phyloP scores from a whole-genome alignment of 768 basidiomycete genomes.

The Termitomyces sp. region DNA sequence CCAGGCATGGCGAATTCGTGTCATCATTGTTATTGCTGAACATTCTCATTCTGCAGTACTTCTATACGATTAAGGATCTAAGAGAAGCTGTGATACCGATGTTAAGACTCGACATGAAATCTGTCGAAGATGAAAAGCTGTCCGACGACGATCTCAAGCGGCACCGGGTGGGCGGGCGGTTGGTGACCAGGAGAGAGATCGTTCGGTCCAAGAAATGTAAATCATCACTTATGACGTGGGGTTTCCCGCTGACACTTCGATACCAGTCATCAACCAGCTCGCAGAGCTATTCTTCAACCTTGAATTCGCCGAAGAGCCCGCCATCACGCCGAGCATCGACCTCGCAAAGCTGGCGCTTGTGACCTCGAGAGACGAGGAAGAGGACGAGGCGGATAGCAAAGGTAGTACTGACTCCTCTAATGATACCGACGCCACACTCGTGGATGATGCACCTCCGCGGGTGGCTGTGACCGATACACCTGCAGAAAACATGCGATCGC shows the following conservation, averaged over 20 bases:
- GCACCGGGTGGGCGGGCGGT: conserved; percentile 83
- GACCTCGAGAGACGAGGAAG: conserved; percentile 86
- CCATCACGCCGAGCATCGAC: conserved; percentile 81
- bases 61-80: conserved; percentile 92
- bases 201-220: conserved; percentile 80
- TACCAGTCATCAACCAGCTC: conserved; percentile 72
- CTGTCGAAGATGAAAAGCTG: conserved; percentile 62
- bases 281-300: conserved; percentile 75
- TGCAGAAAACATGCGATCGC: conserved; percentile 20
- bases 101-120: conserved; percentile 48
- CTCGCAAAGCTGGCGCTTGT: conserved; percentile 89
- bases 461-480: conserved; percentile 20
- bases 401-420: conserved; percentile 77
- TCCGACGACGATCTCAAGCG: conserved; percentile 77
- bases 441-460: conserved; percentile 60
- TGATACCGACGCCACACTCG: conserved; percentile 84
- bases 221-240: conserved; percentile 16
- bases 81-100: conserved; percentile 67
- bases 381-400: conserved; percentile 62
- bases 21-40: background rate
- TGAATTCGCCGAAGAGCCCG: conserved; percentile 54
- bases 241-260: conserved; percentile 7
- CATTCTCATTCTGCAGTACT: conserved; percentile 54
- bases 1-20: conserved; percentile 37
- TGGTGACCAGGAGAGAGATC: conserved; percentile 79